Conservation (phyloP, 805 yeast species). For the Clavispora asparagi region DNA sequence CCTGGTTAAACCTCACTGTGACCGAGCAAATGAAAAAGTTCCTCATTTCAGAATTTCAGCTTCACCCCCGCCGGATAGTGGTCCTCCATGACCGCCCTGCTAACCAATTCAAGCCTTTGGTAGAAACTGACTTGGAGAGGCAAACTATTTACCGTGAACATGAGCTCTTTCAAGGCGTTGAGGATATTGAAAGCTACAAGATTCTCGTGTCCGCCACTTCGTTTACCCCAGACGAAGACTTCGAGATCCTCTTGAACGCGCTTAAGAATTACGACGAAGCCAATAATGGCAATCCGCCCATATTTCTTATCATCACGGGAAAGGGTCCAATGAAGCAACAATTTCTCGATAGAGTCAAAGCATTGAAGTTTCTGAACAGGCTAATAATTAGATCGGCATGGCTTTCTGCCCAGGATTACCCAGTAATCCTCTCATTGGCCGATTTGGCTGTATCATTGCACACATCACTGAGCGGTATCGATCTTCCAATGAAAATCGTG, state of each 20-base stretch:
- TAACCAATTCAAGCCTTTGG: conserved; percentile 52
- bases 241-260: conserved; percentile 63
- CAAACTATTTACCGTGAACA: conserved; percentile 20
- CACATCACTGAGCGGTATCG: conserved; percentile 87
- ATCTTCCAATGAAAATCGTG: conserved; percentile 94
- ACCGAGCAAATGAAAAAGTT: conserved; percentile 66
- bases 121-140: conserved; percentile 24
- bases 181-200: conserved; percentile 38
- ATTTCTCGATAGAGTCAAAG: conserved; percentile 45
- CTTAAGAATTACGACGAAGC: conserved; percentile 51
- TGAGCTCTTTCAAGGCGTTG: conserved; percentile 23
- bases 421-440: conserved; percentile 64
- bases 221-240: conserved; percentile 94
- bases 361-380: conserved; percentile 38
- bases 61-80: conserved; percentile 41
- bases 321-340: conserved; percentile 77
- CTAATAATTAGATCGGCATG: conserved; percentile 64
- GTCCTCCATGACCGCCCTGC: conserved; percentile 89
- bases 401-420: conserved; percentile 77
- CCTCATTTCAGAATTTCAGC: conserved; percentile 50
- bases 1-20: conserved; percentile 75
- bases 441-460: conserved; percentile 90
- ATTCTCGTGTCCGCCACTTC: conserved; percentile 86
- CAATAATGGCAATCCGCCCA: conserved; percentile 32
- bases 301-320: conserved; percentile 85